Evolutionary conservation across 176 grass and related monocot species (phyloP).

Genomic region (Dendrocalamus sinicus): DNA sequence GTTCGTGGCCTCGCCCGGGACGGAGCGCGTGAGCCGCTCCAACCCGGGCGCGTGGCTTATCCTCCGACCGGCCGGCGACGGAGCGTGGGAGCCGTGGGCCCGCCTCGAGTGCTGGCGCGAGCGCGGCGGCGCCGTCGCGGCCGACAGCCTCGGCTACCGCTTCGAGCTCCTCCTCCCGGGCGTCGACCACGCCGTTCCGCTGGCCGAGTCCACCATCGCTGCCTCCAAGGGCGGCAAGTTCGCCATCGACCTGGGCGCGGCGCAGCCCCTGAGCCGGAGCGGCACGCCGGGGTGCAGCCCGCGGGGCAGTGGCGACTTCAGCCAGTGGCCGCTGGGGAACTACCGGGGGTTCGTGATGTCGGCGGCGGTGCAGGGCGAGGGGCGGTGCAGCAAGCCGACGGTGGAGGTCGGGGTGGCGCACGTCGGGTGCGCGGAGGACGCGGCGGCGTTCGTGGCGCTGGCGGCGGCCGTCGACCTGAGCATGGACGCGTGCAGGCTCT

Average conservation of each 20-base stretch:
- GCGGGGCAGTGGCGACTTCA: slow-evolving; percentile 79
- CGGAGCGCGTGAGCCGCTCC: slow-evolving; percentile 80
- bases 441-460: slow-evolving; percentile 84
- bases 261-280: slow-evolving; percentile 54
- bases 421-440: slow-evolving; percentile 85
- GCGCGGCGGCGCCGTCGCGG: slow-evolving; percentile 59
- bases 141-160: slow-evolving; percentile 79
- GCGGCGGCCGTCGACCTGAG: slow-evolving; percentile 91
- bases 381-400: slow-evolving; percentile 53
- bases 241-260: slow-evolving; percentile 80
- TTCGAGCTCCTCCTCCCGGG: slow-evolving; percentile 81
- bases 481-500: slow-evolving; percentile 94
- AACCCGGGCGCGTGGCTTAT: slow-evolving; percentile 98
- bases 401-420: slow-evolving; percentile 85
- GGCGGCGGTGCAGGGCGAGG: slow-evolving; percentile 66
- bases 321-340: slow-evolving; percentile 63
- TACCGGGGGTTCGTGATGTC: slow-evolving; percentile 98
- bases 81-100: slow-evolving; percentile 92
- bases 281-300: slow-evolving; percentile 84
- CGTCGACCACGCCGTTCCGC: slow-evolving; percentile 55
- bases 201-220: slow-evolving; percentile 67
- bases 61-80: slow-evolving; percentile 73
- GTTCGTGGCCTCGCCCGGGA: slow-evolving; percentile 83
- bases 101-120: slow-evolving; percentile 97
- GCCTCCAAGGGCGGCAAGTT: slow-evolving; percentile 84